A percentile compares a stretch with the other conserved stretches of the same genome.
Conservation (phyloP, 169 alveolate species). For the Pseudocohnilembus persalinus region DNA sequence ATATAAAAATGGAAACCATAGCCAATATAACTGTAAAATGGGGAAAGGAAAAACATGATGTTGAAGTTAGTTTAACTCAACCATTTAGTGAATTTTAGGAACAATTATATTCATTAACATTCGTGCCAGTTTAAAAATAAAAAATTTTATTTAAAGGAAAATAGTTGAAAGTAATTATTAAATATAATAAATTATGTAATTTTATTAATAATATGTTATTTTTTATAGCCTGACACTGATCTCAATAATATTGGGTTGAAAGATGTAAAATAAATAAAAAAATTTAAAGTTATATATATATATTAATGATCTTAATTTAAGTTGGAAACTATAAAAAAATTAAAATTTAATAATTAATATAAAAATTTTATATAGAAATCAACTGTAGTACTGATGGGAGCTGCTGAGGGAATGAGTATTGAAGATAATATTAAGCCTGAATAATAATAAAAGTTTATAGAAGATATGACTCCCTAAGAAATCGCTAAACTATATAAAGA, state of each 20-base stretch:
- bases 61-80: not conserved
- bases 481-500: not conserved
- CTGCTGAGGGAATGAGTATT: not conserved
- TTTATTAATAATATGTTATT: too few relatives aligned
- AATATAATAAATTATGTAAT: not conserved
- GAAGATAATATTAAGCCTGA: not conserved
- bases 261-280: too few relatives aligned
- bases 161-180: not conserved
- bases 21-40: not conserved
- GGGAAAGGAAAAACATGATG: not conserved
- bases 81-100: not conserved
- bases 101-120: not conserved
- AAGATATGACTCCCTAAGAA: not conserved
- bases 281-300: too few relatives aligned
- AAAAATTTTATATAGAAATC: not conserved
- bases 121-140: not conserved
- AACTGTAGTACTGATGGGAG: not conserved
- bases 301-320: too few relatives aligned
- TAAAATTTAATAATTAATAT: too few relatives aligned
- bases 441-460: not conserved
- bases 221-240: too few relatives aligned
- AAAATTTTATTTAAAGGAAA: not conserved
- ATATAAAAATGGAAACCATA: not conserved
- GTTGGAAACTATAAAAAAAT: not conserved
- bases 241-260: too few relatives aligned